phyloP scores from a whole-genome alignment of 75 land plant species.

The Picea sitchensis region DNA sequence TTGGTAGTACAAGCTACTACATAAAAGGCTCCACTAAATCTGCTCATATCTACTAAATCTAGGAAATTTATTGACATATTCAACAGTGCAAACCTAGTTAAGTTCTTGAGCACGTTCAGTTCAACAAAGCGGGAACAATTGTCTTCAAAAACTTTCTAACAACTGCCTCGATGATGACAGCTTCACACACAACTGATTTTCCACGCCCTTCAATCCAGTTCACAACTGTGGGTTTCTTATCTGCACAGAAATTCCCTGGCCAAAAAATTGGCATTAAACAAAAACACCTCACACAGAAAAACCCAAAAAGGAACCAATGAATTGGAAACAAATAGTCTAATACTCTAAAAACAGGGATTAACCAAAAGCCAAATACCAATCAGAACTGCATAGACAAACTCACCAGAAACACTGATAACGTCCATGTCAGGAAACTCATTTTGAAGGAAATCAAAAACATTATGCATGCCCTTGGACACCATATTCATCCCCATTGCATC shows the following conservation, averaged over 20 bases:
- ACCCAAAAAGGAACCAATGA: neutral
- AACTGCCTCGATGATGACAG: constrained; percentile 58
- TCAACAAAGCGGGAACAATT: constrained; percentile 69
- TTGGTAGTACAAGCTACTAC: too few species aligned
- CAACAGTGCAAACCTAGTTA: constrained; percentile 83
- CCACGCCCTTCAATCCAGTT: constrained; percentile 86
- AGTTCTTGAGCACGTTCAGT: constrained; percentile 81
- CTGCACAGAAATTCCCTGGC: constrained; percentile 62
- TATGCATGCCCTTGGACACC: constrained; percentile 92
- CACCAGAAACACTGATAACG: constrained; percentile 78
- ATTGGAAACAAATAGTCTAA: neutral
- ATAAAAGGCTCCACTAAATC: too few species aligned
- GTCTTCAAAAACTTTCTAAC: constrained; percentile 76
- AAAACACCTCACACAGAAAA: neutral
- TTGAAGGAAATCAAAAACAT: constrained; percentile 68
- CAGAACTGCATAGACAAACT: neutral
- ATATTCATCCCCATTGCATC: constrained; percentile 99
- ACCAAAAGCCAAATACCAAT: neutral
- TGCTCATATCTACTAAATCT: too few species aligned
- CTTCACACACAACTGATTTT: constrained; percentile 84
- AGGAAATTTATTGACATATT: too few species aligned
- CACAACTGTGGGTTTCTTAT: constrained; percentile 60
- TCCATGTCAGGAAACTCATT: constrained; percentile 80
- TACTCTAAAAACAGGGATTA: neutral
- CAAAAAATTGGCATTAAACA: neutral